Evolutionary conservation across 176 grass and related monocot species (phyloP).

Genomic region (Panicum miliaceum): DNA sequence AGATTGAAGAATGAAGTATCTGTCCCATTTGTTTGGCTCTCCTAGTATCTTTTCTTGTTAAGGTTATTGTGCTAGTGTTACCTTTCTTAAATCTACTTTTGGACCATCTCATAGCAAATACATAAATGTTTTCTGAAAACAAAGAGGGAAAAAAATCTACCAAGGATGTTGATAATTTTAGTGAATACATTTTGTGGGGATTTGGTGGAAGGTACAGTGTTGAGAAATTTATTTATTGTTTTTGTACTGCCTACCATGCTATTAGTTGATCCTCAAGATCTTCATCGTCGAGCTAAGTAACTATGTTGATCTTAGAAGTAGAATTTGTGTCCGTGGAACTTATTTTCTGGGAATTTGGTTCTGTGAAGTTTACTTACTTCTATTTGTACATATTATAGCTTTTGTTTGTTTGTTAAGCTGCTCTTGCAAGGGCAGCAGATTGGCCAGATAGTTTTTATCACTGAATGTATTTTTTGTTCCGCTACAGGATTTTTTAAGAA

Average conservation of each 20-base stretch:
- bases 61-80: background rate
- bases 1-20: background rate
- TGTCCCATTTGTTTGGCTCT: background rate
- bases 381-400: conserved; percentile 6
- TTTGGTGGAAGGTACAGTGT: background rate
- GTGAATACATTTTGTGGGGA: conserved; percentile 13
- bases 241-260: background rate
- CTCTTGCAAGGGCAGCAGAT: conserved; percentile 6
- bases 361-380: conserved; percentile 19
- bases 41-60: background rate
- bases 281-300: conserved; percentile 1
- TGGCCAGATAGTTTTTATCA: conserved; percentile 1
- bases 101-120: background rate
- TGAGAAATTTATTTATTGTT: conserved; percentile 9
- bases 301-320: background rate
- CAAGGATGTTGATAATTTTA: background rate
- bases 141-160: background rate
- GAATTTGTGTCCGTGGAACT: background rate
- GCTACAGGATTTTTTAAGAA: conserved; percentile 56
- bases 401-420: background rate
- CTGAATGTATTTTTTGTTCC: conserved; percentile 32
- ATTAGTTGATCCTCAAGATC: conserved; percentile 9
- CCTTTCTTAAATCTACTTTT: background rate
- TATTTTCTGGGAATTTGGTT: conserved; percentile 14
- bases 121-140: background rate